Base-by-base conservation (phyloP, 2,329 filamentous ascomycete species). In the Claviceps digitariae region DNA sequence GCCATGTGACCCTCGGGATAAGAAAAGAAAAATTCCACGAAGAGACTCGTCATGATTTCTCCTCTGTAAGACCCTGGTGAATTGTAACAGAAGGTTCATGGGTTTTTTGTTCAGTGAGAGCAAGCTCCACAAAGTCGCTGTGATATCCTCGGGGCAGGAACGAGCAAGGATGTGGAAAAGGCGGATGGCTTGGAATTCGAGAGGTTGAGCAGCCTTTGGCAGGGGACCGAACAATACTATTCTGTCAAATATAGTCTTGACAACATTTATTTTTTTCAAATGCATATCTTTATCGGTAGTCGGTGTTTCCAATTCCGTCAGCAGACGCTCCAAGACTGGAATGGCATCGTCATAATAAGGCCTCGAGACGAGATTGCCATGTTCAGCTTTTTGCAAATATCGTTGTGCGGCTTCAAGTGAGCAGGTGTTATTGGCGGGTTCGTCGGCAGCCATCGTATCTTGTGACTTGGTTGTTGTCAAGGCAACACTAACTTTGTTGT, bases 161-260 rank as follows among this genome's bases (percentile, higher is more conserved):
- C 53, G 48, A 17, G 58, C 50, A 7, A 58, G 52, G 12, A 59
- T 53, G 38, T 57, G 58, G 40, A 68, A 59, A 48, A 70, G 48
- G 27, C 58, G 51, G 43, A 61, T 52, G 15, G 60, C 60, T 50
- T 57, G 55, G 43, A 57, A 56, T 50, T 58, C 53, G 21, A 61
- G 27, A 9, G 31, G 20, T 17, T 45, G 51, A 25, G 52, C 50
- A 20, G 53, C 31, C 34, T 55, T 48, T 3, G 57, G 52, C 12
- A 55, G 58, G 41, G 58, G 27, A 2, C 58, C 54, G 36, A 57
- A 52, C 17, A 47, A 54, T 10, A 57, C 53, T 38, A 66, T 23
- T 6, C 21, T 51, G 38, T 57, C 41, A 13, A 67, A 52, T 8
- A 61, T 47, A 7, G 41, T 21, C 23, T 56, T 55, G 12, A 59